Conservation (phyloP, 2,329 filamentous ascomycete genomes). For the Cryphonectria radicalis region DNA sequence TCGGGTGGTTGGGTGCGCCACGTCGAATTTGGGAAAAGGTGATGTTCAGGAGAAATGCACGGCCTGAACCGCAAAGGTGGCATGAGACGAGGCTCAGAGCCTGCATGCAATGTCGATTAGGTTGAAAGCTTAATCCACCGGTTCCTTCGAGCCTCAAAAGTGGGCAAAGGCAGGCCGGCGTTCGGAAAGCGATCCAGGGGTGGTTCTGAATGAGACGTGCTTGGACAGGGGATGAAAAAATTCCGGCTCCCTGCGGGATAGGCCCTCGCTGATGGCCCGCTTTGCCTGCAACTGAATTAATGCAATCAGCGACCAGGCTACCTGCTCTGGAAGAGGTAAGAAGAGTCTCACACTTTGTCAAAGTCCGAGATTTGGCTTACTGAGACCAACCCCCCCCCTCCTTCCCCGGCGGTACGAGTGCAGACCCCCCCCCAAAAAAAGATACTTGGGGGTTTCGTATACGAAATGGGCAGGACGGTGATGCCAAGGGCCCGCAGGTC, state of each 20-base stretch:
- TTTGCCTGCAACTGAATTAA: background rate
- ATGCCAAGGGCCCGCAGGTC: background rate
- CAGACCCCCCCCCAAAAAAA: background rate
- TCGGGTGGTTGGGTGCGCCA: conserved; percentile 4
- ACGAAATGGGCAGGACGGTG: background rate
- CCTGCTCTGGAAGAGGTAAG: conserved; percentile 1
- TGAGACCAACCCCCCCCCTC: conserved; percentile 3
- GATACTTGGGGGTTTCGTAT: conserved; percentile 3
- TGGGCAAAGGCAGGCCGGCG: background rate
- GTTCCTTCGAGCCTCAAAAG: conserved; percentile 3
- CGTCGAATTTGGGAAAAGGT: background rate
- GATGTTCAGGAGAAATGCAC: background rate
- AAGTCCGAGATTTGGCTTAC: conserved; percentile 12
- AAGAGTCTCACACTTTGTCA: conserved; percentile 5
- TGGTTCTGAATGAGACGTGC: conserved; percentile 16
- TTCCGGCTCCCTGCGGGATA: conserved; percentile 1
- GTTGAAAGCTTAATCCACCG: conserved; percentile 14
- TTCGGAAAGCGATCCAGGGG: background rate
- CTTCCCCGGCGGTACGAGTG: background rate
- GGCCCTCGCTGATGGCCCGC: conserved; percentile 11
- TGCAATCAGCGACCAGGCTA: background rate
- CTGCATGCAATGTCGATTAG: conserved; percentile 14
- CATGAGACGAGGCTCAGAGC: conserved; percentile 11
- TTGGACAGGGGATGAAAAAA: conserved; percentile 8
- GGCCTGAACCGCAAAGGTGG: conserved; percentile 2